A percentile compares a stretch with the other conserved stretches of the same genome.
Conservation (phyloP, 495 filamentous ascomycete species). For the Astrothelium macrocarpum region DNA sequence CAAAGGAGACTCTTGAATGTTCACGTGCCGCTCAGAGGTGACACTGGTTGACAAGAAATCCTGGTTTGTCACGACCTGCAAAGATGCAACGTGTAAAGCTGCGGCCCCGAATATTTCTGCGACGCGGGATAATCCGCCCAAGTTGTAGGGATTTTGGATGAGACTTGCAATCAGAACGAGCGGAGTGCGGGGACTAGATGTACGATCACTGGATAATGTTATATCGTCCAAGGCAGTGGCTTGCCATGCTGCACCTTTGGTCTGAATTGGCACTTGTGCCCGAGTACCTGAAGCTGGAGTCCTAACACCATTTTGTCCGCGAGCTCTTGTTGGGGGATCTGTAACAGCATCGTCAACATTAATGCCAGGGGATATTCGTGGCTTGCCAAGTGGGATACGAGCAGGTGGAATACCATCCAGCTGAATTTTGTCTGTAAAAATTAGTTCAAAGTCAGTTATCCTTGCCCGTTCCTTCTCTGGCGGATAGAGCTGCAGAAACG, state of each 20-base stretch:
- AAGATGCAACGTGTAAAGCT: slow-evolving; percentile 28
- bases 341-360: background rate
- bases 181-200: slow-evolving; percentile 3
- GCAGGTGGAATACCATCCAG: background rate
- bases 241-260: slow-evolving; percentile 20
- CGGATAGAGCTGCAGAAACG: slow-evolving; percentile 24
- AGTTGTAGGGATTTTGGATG: slow-evolving; percentile 39
- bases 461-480: background rate
- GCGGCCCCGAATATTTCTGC: slow-evolving; percentile 40
- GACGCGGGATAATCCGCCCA: slow-evolving; percentile 40
- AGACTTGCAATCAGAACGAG: slow-evolving; percentile 41
- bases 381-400: background rate
- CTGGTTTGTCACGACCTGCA: slow-evolving; percentile 23
- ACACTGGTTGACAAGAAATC: slow-evolving; percentile 39
- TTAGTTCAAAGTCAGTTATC: background rate
- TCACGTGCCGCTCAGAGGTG: slow-evolving; percentile 35
- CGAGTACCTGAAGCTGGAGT: background rate
- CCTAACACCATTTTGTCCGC: background rate
- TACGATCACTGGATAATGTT: background rate
- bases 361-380: too few species aligned
- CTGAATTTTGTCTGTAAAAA: background rate
- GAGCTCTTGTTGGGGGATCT: background rate
- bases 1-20: slow-evolving; percentile 31
- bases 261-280: slow-evolving; percentile 18
- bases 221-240: background rate